These are phyloP conservation scores for Heterobasidion parviporum DNA, from an alignment of 1,284 basidiomycete genomes.

Conservation along the genomic window DNA sequence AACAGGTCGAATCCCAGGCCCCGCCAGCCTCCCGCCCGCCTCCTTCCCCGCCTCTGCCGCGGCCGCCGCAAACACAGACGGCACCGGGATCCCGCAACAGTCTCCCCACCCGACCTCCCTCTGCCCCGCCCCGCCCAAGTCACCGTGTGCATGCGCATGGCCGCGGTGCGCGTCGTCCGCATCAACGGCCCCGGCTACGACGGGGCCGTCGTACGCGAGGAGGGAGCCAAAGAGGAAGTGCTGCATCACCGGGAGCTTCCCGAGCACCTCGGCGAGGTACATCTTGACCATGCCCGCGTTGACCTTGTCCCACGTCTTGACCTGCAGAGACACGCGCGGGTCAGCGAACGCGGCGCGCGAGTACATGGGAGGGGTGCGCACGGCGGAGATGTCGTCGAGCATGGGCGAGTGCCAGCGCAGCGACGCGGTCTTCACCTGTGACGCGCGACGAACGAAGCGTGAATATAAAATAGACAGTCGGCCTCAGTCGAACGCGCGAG, in stretches of 20 bases:
- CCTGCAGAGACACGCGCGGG: constrained; percentile 29
- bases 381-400: constrained; percentile 96
- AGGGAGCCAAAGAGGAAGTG: constrained; percentile 93
- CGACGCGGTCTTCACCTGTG: constrained; percentile 89
- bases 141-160: constrained; percentile 37
- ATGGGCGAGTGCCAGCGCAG: constrained; percentile 98
- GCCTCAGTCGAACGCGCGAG: neutral
- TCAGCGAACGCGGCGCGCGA: neutral
- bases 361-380: constrained; percentile 23
- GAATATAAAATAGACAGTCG: neutral
- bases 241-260: constrained; percentile 93
- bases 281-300: constrained; percentile 99
- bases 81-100: constrained; percentile 88
- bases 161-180: constrained; percentile 38
- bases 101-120: constrained; percentile 77
- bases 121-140: constrained; percentile 41
- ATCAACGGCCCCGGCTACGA: neutral
- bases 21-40: constrained; percentile 32
- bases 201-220: constrained; percentile 62
- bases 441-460: neutral
- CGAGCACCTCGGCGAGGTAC: constrained; percentile 93
- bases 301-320: constrained; percentile 96
- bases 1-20: constrained; percentile 70
- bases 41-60: constrained; percentile 34
- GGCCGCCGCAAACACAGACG: constrained; percentile 76